Conservation (phyloP, 1,139 yeast species). For the Blastobotrys buckinghamii region DNA sequence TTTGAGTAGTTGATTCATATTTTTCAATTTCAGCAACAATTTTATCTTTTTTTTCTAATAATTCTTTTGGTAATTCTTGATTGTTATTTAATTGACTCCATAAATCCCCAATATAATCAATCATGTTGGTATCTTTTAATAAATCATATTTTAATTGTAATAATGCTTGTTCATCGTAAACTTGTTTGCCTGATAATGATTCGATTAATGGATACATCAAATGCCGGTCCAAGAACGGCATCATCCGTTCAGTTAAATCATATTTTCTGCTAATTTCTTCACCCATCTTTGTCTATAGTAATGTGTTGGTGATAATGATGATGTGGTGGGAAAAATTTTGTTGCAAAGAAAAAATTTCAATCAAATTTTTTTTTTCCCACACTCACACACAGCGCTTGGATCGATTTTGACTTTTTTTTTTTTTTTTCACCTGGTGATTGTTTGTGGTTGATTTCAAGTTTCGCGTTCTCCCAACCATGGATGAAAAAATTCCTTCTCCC, state of each 20-base stretch:
- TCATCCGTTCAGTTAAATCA: conserved; percentile 47
- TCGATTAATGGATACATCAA: conserved; percentile 49
- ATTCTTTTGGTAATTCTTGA: conserved; percentile 38
- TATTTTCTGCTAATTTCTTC: conserved; percentile 29
- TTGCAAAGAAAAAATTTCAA: background rate
- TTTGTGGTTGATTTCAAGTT: background rate
- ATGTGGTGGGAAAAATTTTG: background rate
- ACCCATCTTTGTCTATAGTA: conserved; percentile 1
- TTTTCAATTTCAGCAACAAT: conserved; percentile 37
- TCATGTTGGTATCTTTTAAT: conserved; percentile 52
- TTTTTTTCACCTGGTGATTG: background rate
- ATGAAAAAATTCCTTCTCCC: background rate
- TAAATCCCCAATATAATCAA: conserved; percentile 42
- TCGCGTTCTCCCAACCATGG: background rate
- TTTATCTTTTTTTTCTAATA: conserved; percentile 37
- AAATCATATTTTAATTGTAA: conserved; percentile 45
- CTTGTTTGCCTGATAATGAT: conserved; percentile 39
- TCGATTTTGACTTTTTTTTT: too few relatives aligned
- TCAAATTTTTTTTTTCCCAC: background rate
- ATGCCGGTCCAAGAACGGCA: conserved; percentile 55
- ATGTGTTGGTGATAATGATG: background rate
- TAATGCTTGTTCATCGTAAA: conserved; percentile 42
- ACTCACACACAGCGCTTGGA: too few relatives aligned
- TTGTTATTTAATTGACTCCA: conserved; percentile 39
- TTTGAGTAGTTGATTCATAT: conserved; percentile 41